Evolutionary conservation across 2,329 filamentous ascomycete species (phyloP).

Genomic region (Pyricularia sp.): DNA sequence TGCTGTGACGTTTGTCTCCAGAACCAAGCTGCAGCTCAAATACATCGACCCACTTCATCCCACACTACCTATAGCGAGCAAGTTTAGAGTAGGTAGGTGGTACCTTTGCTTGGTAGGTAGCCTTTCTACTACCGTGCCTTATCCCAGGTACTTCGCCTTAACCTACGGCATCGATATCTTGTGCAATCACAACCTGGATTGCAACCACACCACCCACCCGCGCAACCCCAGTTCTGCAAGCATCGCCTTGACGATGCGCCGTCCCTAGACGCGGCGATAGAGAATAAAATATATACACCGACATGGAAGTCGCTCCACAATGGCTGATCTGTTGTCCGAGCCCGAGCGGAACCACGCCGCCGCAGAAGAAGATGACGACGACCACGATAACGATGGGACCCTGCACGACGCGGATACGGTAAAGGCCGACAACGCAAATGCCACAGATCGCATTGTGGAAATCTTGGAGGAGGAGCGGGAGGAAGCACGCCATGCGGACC

Average conservation of each 20-base stretch:
- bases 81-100: neutral
- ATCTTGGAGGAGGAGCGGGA: conserved; percentile 21
- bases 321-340: conserved; percentile 26
- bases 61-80: neutral
- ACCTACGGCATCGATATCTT: neutral
- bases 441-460: conserved; percentile 21
- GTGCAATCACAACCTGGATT: neutral
- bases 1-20: neutral
- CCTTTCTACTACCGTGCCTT: neutral
- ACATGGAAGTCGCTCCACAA: conserved; percentile 20
- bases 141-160: neutral
- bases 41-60: neutral
- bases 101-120: neutral
- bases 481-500: conserved; percentile 12
- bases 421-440: conserved; percentile 18
- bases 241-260: neutral
- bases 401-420: conserved; percentile 31
- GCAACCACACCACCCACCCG: neutral
- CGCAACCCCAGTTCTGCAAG: neutral
- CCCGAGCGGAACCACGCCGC: conserved; percentile 19
- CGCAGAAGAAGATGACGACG: neutral
- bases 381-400: conserved; percentile 19
- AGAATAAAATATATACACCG: neutral
- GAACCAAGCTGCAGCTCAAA: neutral
- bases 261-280: neutral